Evolutionary conservation across 2,329 filamentous ascomycete genomes (phyloP), one percentile per base, ranked within the genome.

Genomic region (Microdochium paspali): DNA sequence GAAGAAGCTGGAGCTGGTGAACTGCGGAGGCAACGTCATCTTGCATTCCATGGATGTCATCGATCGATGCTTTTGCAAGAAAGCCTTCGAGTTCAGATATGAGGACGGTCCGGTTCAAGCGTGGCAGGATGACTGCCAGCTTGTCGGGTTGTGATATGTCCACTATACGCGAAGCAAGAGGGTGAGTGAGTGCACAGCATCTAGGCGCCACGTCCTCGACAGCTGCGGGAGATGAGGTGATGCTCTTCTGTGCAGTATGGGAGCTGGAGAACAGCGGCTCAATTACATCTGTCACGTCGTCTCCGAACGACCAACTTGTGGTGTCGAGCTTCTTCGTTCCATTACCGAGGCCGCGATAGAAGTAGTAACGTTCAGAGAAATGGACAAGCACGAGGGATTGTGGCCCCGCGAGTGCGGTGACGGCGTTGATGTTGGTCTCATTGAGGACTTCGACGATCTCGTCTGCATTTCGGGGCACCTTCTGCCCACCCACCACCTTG

Each of bases 351-450:
- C 56, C 55, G 20, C 56, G 39, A 46, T 59, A 59, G 39, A 59
- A 58, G 48, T 56, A 59, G 46, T 53, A 59, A 44, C 53, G 55
- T 10, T 52, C 49, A n/a, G 48, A 47, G 3, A 57, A 51, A 23
- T 56, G 53, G 21, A 58, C 45, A 21, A 58, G 47, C 1, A 59
- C 47, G 26, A 59, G 50, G 3, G 55, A 57, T 32, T 58, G 56
- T 25, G 56, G 55, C 21, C 57, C 57, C 0, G 57, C 56, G 12
- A 59, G 50, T 12, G 57, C 51, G 7, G 57, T 59, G 5, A 57
- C 54, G 2, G 57, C 57, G 47, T 58, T 59, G 50, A 59, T 53
- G 28, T 58, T 59, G 24, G 50, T 48, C 3, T 50, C 48, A 35
- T 59, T 50, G 6, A 59, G 39, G 1, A 56, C 28, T 43, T 49